Base-by-base conservation (phyloP, 2,329 filamentous ascomycete species). In the Monosporascus cannonballus region DNA sequence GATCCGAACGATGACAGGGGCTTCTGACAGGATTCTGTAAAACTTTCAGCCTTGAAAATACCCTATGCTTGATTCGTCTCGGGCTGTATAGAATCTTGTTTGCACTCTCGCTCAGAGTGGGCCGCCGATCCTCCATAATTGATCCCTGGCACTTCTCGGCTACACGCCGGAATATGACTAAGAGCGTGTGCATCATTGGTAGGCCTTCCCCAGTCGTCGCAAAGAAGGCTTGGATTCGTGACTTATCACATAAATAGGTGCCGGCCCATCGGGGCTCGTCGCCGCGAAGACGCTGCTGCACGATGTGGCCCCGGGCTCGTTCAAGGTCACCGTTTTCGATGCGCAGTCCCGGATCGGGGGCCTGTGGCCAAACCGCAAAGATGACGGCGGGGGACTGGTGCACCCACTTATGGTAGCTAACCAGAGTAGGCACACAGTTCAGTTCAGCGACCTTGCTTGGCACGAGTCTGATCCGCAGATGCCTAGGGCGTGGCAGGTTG, bases 401-500 rank as follows among this genome's bases (percentile, higher is more conserved):
- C 82, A 87, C 56, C 86, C 86, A 8, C 77, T 87, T 50, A 87
- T 88, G 76, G 75, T 81, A 17, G 81, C 81, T 4, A 95, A 95
- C 66, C 82, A 92, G 62, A 91, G 87, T 70, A 80, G 80, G 46
- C 89, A 90, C 67, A 90, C 88, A 0, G 83, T 94, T 57, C 79
- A 81, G 60, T 86, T 86, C 61, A 84, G 81, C 57, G 90, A 93
- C 64, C 67, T 90, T 24, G 79, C 87, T 6, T 95, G 89, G 89
- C 75, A 79, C 3, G 71, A 76, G 5, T 69, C 69, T 4, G 70
- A 75, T 1, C 83, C 86, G 1, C 77, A 86, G 67, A 85, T 94
- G 47, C 90, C 90, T 1, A 83, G 78, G 38, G 90, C 89, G 0
- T 90, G 86, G 83, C 83, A 90, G 70, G 81, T 93, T 4, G 88